These are phyloP conservation scores for Phytopythium ostracodes DNA, from an alignment of 352 stramenopile species.

Conservation along the genomic window DNA sequence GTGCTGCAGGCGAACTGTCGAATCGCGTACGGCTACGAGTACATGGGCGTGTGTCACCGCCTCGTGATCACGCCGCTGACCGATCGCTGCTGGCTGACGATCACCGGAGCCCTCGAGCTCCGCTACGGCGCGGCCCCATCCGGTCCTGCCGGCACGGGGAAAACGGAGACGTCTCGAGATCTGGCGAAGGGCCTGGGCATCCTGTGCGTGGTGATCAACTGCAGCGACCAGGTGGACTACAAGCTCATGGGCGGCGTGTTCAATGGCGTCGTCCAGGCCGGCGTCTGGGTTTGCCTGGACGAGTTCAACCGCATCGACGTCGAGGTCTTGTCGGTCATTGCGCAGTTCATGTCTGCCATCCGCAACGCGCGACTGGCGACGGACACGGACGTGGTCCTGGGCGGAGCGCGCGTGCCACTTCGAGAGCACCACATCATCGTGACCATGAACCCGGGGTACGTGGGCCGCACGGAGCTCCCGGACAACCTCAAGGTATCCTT, in stretches of 20 bases:
- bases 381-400: conserved; percentile 39
- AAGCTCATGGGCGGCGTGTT: conserved; percentile 87
- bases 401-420: conserved; percentile 50
- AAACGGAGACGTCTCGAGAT: conserved; percentile 95
- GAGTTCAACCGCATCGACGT: conserved; percentile 91
- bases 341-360: conserved; percentile 79
- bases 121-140: conserved; percentile 87
- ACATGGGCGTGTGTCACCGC: conserved; percentile 87
- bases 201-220: conserved; percentile 95
- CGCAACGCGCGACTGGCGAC: conserved; percentile 39
- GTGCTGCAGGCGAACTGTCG: conserved; percentile 61
- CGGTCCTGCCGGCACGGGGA: conserved; percentile 88
- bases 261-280: conserved; percentile 72
- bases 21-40: conserved; percentile 90
- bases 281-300: conserved; percentile 84
- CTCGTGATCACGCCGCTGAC: conserved; percentile 94
- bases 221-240: conserved; percentile 93
- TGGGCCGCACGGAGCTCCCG: conserved; percentile 72
- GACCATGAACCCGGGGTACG: conserved; percentile 88
- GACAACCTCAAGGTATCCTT: conserved; percentile 87
- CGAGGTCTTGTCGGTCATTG: conserved; percentile 84
- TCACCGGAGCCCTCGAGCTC: conserved; percentile 87
- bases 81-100: conserved; percentile 92
- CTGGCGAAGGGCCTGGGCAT: conserved; percentile 89
- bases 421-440: conserved; percentile 80